Evolutionary conservation across 495 filamentous ascomycete species (phyloP), one percentile per base, ranked within the genome.

Genomic region (Trichoderma parareesei): DNA sequence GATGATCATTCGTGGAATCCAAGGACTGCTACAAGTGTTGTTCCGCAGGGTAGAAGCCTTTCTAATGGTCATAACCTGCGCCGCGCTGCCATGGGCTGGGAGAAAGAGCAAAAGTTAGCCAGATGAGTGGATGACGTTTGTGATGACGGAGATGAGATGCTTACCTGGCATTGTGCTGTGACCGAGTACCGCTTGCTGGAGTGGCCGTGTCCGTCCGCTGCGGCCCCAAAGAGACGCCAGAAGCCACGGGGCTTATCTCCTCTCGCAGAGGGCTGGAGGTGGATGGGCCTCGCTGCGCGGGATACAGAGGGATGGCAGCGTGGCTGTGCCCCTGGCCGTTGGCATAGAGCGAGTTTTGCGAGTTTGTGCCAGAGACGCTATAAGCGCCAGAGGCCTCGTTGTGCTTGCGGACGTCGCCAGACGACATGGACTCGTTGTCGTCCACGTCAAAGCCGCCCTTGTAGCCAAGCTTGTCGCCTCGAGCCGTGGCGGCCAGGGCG

Each of bases 401-500:
- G 55, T 73, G 74, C 38, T 73, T 72, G 16, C 74, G 73, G 65
- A 78, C 65, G 10, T 73, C 74, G 33, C 74, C 76, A 13, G 80
- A 81, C 33, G 77, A 71, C 65, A 75, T 84, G 33, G 89, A 92
- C 13, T 84, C 82, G 62, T 89, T 86, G 64, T 96, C 93, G 62
- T 93, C 90, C 37, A 94, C 82, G 57, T 90, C 87, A 10, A 80
- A 68, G 33, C 77, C 78, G 65, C 81, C 82, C 66, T 83, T 82
- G 68, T 87, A 88, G 64, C 86, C 86, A 1, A 78, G 77, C 76
- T 92, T 93, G 66, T 93, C 90, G 64, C 92, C 93, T 65, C 94
- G 89, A 38, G 94, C 94, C 10, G 94, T 97, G 59, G 88, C 92
- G 66, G 90, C 95, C 40, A 98, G 81, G 8, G 94, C 94, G 76